Conservation (phyloP, 129 eudicot species). For the Flaveria sonorensis region DNA sequence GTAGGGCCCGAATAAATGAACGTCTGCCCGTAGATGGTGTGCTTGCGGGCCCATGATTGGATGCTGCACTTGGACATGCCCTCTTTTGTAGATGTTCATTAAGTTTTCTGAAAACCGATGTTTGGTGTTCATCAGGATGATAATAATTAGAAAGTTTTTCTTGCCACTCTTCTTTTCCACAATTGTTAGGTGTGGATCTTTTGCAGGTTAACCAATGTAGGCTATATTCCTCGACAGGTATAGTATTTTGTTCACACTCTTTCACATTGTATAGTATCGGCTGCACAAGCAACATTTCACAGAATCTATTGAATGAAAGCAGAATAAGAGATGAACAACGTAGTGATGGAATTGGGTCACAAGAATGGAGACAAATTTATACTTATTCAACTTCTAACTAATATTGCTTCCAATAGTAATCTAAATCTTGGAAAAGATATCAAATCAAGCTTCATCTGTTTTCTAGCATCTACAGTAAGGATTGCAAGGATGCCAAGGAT, state of each 20-base stretch:
- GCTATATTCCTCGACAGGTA: slow-evolving; percentile 1
- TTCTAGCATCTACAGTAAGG: not conserved
- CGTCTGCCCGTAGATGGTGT: slow-evolving; percentile 18
- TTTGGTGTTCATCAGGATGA: slow-evolving; percentile 22
- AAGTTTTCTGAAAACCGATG: slow-evolving; percentile 24
- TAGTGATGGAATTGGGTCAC: not conserved
- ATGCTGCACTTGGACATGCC: slow-evolving; percentile 29
- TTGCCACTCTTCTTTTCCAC: slow-evolving; percentile 25
- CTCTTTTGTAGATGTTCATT: slow-evolving; percentile 27
- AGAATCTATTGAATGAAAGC: not conserved
- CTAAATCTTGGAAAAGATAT: not conserved
- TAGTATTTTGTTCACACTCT: slow-evolving; percentile 22
- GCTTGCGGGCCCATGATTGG: slow-evolving; percentile 7
- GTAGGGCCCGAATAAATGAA: slow-evolving; percentile 34
- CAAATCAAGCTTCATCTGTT: not conserved
- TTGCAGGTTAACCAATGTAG: slow-evolving; percentile 3
- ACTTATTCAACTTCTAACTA: not conserved
- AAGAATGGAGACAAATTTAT: not conserved
- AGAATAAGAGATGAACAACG: not conserved
- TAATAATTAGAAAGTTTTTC: slow-evolving; percentile 8
- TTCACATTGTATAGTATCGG: slow-evolving; percentile 14
- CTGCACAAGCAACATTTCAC: slow-evolving; percentile 24
- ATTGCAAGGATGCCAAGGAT: too few species aligned
- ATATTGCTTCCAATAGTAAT: not conserved
- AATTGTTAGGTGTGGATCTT: slow-evolving; percentile 27